Base-by-base conservation (phyloP, 192 early-diverging fungal species). In the Podila minutissima region DNA sequence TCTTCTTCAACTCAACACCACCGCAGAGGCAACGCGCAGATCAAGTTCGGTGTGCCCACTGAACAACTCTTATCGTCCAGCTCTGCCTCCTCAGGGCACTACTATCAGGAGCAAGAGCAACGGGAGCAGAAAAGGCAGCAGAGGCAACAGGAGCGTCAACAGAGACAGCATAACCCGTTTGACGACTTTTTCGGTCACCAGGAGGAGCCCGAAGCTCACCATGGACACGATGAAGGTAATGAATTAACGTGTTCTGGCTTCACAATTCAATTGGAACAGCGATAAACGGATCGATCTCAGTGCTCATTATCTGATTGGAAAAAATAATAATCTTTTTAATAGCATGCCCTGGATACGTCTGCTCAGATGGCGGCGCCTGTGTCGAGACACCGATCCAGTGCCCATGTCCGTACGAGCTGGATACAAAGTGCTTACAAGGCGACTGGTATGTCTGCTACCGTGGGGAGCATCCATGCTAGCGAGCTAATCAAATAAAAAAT, bases 371-470 rank as follows among this genome's bases (percentile, higher is more conserved):
- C 10, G 31, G 72, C 48, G 66, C 62, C 33, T 81, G 77, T 62
- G 77, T 81, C 5, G 77, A 65, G 50, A 15, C 38, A 9, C 77
- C 77, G 2, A 32, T 81, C 13, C 17, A 81, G 4, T 81, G 77
- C 32, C 77, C 77, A 8, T 81, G 77, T 59, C 71, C 71, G 1
- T 73, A 59, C 26, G 32, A 51, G 2, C 22, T 33, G 1, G 77
- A 81, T 35, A 81, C 71, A 5, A 81, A 81, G 35, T 81, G 77
- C 33, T 19, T 69, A 3, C 48, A 35, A 28, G 67, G 77, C 53
- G 67, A 72, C 15, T 81, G 77, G 77, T 81, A 81, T 57, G 29
- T 65, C 37, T 81, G 77, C 37, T 50, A 69, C 28, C 31, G 77
- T 37, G 77, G 77, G 20, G 10, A 49, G 11, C 62, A 60, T 12